Evolutionary conservation across 805 yeast genomes (phyloP).

Genomic region (Kuraishia borneana): DNA sequence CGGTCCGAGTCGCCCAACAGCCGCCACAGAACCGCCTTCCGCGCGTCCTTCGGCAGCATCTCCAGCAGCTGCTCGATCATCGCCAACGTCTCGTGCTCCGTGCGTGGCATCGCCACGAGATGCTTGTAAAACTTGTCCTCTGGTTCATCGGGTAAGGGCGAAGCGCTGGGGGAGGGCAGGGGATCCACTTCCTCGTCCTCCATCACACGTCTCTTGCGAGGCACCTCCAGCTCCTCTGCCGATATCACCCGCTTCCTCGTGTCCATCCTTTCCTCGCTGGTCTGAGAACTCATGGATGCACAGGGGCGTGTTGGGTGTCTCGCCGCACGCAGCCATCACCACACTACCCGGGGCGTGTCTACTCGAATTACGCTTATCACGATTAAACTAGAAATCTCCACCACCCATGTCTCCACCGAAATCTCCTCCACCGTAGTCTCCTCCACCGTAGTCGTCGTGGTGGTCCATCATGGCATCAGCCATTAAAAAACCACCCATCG

Average conservation of each 20-base stretch:
- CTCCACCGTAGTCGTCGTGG: conserved; percentile 3
- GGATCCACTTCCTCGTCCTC: conserved; percentile 24
- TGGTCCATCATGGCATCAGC: conserved; percentile 8
- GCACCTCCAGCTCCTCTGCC: background rate
- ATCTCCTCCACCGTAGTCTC: conserved; percentile 7
- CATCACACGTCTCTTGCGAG: background rate
- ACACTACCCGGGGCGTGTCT: too few relatives aligned
- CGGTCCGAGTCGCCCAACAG: conserved; percentile 51
- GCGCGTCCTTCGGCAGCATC: conserved; percentile 3
- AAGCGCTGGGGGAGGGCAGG: conserved; percentile 59
- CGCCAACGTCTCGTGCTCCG: background rate
- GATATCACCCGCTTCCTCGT: background rate
- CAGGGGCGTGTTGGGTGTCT: too few relatives aligned
- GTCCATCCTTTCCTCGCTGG: too few relatives aligned
- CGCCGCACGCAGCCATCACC: too few relatives aligned
- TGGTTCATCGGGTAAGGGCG: conserved; percentile 28
- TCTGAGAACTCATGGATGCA: too few relatives aligned
- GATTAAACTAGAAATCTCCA: background rate
- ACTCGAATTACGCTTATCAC: too few relatives aligned
- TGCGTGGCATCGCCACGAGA: conserved; percentile 1
- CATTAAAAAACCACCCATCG: conserved; percentile 16
- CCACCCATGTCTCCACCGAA: conserved; percentile 9
- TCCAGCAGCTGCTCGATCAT: conserved; percentile 2
- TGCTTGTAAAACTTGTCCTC: conserved; percentile 8
- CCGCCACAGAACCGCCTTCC: conserved; percentile 27